Conservation (phyloP, 331 rosid genomes). For the Cydonia oblonga region DNA sequence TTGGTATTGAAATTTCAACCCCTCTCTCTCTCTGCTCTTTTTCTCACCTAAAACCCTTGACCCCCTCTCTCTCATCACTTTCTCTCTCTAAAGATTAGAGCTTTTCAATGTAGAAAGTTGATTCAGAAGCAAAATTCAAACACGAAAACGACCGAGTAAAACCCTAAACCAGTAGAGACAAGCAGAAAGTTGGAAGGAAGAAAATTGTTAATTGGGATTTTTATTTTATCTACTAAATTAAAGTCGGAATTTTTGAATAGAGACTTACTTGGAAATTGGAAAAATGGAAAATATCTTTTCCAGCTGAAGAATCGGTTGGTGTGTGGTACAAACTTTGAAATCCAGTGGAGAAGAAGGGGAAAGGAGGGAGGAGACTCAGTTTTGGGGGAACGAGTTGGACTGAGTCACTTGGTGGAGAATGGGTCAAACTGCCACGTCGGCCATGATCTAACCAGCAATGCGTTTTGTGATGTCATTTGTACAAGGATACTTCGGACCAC, state of each 20-base stretch:
- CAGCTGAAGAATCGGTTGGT: constrained; percentile 3
- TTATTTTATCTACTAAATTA: background rate
- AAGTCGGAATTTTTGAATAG: constrained; percentile 16
- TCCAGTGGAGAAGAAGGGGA: background rate
- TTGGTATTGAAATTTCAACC: constrained; percentile 30
- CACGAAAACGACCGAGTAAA: constrained; percentile 34
- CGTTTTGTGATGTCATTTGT: constrained; percentile 43
- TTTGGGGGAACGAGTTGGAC: constrained; percentile 22
- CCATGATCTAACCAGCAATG: background rate
- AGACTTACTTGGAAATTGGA: constrained; percentile 21
- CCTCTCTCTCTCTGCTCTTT: constrained; percentile 6
- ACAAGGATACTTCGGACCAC: background rate
- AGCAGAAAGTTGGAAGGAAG: background rate
- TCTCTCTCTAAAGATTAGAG: constrained; percentile 10
- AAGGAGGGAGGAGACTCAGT: background rate
- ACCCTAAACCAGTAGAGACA: constrained; percentile 12
- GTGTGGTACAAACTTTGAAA: constrained; percentile 9
- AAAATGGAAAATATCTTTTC: background rate
- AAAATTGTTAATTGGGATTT: background rate
- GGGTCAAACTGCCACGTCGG: constrained; percentile 60
- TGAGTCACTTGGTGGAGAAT: constrained; percentile 4
- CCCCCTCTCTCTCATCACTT: constrained; percentile 21
- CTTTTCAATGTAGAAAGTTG: constrained; percentile 24
- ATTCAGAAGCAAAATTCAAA: constrained; percentile 38
- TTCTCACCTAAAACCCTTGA: constrained; percentile 83